These are phyloP conservation scores for Naganishia cerealis DNA, from an alignment of 1,284 basidiomycete genomes.

Conservation along the genomic window DNA sequence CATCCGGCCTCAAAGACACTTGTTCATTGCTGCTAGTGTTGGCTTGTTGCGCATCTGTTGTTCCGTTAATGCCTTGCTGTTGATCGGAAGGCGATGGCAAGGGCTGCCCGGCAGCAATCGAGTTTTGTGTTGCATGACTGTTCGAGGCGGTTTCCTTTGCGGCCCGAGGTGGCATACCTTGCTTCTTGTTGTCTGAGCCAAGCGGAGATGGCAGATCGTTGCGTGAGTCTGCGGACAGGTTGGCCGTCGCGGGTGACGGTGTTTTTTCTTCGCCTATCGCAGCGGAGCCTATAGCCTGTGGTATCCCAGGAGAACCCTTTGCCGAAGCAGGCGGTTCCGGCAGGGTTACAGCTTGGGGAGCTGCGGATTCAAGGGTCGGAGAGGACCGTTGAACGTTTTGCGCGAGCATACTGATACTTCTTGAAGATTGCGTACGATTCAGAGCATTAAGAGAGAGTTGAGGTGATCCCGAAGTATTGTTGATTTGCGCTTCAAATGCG, in stretches of 20 bases:
- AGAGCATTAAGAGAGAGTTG: conserved; percentile 12
- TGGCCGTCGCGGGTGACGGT: conserved; percentile 6
- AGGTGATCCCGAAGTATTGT: conserved; percentile 1
- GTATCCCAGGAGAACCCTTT: background rate
- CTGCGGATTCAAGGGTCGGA: background rate
- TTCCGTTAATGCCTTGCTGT: background rate
- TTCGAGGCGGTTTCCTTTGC: background rate
- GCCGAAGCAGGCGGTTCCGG: background rate
- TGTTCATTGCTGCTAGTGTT: background rate
- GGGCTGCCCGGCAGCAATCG: background rate
- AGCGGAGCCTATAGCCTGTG: conserved; percentile 2
- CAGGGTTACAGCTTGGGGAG: background rate
- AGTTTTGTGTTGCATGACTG: background rate
- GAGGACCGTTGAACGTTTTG: conserved; percentile 12
- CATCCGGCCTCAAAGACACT: background rate
- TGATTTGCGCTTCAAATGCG: conserved; percentile 19
- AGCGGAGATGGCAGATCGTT: conserved; percentile 8
- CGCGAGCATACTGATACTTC: conserved; percentile 4
- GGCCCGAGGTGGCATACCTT: background rate
- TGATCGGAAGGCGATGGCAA: conserved; percentile 4
- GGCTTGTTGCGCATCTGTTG: background rate
- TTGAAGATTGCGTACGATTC: conserved; percentile 13
- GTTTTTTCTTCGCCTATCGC: conserved; percentile 6
- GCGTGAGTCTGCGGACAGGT: background rate
- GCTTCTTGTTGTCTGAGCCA: background rate